Conservation (phyloP, 164 flowering plant genomes). For the Santalum album region DNA sequence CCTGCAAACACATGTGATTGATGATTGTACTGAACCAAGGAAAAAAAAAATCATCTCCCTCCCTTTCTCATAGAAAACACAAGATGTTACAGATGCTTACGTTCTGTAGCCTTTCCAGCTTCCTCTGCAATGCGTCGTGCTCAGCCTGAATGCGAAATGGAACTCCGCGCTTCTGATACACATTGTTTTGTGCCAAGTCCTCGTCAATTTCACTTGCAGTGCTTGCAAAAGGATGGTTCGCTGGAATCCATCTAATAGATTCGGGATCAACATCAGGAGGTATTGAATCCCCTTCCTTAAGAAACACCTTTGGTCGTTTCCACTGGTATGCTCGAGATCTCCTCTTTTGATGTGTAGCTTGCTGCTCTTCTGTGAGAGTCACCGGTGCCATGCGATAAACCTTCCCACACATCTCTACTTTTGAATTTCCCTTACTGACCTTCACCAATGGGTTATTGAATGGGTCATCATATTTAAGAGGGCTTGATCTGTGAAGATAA, state of each 20-base stretch:
- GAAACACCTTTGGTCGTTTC: slow-evolving; percentile 89
- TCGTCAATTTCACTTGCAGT: slow-evolving; percentile 84
- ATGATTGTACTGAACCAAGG: too few relatives aligned
- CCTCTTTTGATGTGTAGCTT: slow-evolving; percentile 74
- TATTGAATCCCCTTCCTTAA: slow-evolving; percentile 85
- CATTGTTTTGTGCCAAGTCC: slow-evolving; percentile 82
- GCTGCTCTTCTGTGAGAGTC: slow-evolving; percentile 74
- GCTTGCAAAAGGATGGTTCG: slow-evolving; percentile 98
- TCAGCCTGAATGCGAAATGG: slow-evolving; percentile 92
- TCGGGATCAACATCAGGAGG: slow-evolving; percentile 98
- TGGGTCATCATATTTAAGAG: slow-evolving; percentile 92
- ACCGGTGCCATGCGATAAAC: slow-evolving; percentile 86
- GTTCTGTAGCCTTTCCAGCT: slow-evolving; percentile 73
- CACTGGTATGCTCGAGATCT: slow-evolving; percentile 97
- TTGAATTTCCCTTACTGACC: slow-evolving; percentile 55
- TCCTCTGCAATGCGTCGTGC: slow-evolving; percentile 85
- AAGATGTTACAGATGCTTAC: slow-evolving; percentile 29
- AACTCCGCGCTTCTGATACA: slow-evolving; percentile 86
- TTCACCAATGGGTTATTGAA: slow-evolving; percentile 91
- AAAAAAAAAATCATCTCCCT: too few relatives aligned
- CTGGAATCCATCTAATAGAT: slow-evolving; percentile 93
- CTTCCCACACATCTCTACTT: slow-evolving; percentile 92
- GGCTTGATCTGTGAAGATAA: slow-evolving; percentile 44
- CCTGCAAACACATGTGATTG: slow-evolving; percentile 35
- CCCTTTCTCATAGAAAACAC: too few relatives aligned